phyloP scores from a whole-genome alignment of 1,139 yeast species.

The Trichomonascaceae sp. region DNA sequence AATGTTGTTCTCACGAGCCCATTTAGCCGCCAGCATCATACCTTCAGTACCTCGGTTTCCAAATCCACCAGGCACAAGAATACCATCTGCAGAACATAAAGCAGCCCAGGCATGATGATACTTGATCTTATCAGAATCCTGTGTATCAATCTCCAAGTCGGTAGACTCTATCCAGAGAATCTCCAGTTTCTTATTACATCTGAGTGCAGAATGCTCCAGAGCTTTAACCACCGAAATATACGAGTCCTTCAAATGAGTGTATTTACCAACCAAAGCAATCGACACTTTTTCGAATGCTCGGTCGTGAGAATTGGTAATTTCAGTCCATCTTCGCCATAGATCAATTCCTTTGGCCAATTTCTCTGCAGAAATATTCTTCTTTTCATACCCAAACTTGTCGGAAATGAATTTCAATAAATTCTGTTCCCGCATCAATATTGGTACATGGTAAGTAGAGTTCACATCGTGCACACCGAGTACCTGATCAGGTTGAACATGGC shows the following conservation, averaged over 20 bases:
- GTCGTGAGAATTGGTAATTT: conserved; percentile 71
- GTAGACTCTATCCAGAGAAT: conserved; percentile 96
- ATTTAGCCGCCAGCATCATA: conserved; percentile 93
- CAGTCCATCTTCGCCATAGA: conserved; percentile 72
- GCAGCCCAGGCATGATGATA: conserved; percentile 96
- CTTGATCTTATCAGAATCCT: conserved; percentile 57
- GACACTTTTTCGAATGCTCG: conserved; percentile 79
- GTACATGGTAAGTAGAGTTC: conserved; percentile 95
- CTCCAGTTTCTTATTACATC: conserved; percentile 73
- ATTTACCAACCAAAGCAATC: conserved; percentile 95
- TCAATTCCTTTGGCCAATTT: conserved; percentile 59
- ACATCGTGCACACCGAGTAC: conserved; percentile 94
- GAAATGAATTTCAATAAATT: conserved; percentile 70
- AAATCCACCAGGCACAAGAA: conserved; percentile 97
- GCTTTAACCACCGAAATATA: conserved; percentile 93
- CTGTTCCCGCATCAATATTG: conserved; percentile 82
- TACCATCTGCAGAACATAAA: conserved; percentile 93
- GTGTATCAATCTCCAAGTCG: conserved; percentile 73
- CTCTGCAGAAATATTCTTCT: conserved; percentile 46
- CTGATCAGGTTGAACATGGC: conserved; percentile 97
- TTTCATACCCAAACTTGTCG: conserved; percentile 58
- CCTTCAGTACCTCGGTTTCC: conserved; percentile 98
- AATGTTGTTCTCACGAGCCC: conserved; percentile 91
- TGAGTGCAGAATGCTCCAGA: conserved; percentile 90
- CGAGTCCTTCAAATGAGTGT: conserved; percentile 91